phyloP scores from a whole-genome alignment of 1,139 yeast species.

The Blastobotrys illinoisensis region DNA sequence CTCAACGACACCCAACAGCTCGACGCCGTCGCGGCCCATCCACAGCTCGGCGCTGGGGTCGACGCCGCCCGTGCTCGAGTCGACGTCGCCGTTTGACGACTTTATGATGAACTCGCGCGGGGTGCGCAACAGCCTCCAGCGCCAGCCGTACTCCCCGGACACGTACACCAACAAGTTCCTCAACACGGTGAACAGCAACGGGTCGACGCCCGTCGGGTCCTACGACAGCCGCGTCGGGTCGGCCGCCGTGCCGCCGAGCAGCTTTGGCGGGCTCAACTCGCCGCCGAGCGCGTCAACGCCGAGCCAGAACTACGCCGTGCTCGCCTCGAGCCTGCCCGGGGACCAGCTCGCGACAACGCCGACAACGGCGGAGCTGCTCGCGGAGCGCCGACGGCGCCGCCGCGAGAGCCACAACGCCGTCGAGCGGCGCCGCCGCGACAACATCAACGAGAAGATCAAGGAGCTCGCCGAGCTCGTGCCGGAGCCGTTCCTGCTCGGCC shows the following conservation, averaged over 20 bases:
- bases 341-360: slow-evolving; percentile 19
- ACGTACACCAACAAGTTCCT: slow-evolving; percentile 15
- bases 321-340: slow-evolving; percentile 10
- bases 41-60: slow-evolving; percentile 16
- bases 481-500: slow-evolving; percentile 43
- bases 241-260: neutral
- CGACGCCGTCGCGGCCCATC: slow-evolving; percentile 11
- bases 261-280: slow-evolving; percentile 7
- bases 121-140: slow-evolving; percentile 13
- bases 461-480: slow-evolving; percentile 73
- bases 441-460: slow-evolving; percentile 83
- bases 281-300: slow-evolving; percentile 11
- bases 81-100: slow-evolving; percentile 31
- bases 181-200: slow-evolving; percentile 12
- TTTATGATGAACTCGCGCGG: slow-evolving; percentile 18
- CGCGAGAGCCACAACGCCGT: slow-evolving; percentile 40
- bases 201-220: slow-evolving; percentile 27
- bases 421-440: slow-evolving; percentile 74
- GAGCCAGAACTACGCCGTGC: slow-evolving; percentile 5
- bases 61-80: slow-evolving; percentile 28
- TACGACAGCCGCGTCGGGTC: slow-evolving; percentile 11
- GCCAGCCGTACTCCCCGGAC: slow-evolving; percentile 14
- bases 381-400: slow-evolving; percentile 40
- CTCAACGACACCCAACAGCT: slow-evolving; percentile 6
- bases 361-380: slow-evolving; percentile 19